These are phyloP conservation scores for Coniochaeta sp. DNA, from an alignment of 2,329 filamentous ascomycete genomes.

Conservation along the genomic window DNA sequence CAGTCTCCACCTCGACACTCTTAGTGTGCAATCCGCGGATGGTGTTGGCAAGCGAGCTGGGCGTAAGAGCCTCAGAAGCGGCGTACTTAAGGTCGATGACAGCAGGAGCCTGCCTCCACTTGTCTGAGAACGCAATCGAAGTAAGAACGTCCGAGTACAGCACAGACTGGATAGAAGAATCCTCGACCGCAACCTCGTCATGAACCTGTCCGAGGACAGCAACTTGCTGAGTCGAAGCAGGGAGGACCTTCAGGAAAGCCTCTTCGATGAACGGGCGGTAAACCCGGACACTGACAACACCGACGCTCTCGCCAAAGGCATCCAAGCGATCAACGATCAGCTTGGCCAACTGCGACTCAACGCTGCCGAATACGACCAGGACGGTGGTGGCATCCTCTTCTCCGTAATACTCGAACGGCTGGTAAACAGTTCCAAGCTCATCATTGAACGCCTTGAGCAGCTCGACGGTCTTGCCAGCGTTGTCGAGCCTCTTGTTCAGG, in stretches of 20 bases:
- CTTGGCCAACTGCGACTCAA: slow-evolving; percentile 78
- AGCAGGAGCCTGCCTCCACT: slow-evolving; percentile 53
- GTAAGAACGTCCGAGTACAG: slow-evolving; percentile 90
- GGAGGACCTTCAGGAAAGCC: slow-evolving; percentile 77
- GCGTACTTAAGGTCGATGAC: slow-evolving; percentile 88
- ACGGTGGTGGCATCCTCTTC: slow-evolving; percentile 74
- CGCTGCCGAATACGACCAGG: slow-evolving; percentile 85
- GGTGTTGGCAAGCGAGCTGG: slow-evolving; percentile 43
- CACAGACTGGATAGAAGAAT: slow-evolving; percentile 71
- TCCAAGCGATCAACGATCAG: slow-evolving; percentile 72
- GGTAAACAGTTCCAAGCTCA: slow-evolving; percentile 89
- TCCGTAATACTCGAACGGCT: slow-evolving; percentile 89
- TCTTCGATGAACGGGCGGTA: slow-evolving; percentile 96
- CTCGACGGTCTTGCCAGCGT: slow-evolving; percentile 62
- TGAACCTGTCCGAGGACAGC: slow-evolving; percentile 85
- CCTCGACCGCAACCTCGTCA: slow-evolving; percentile 64
- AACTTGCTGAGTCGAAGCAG: slow-evolving; percentile 66
- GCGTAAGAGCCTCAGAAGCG: slow-evolving; percentile 52
- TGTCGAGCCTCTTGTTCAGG: slow-evolving; percentile 62
- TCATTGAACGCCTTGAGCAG: slow-evolving; percentile 73
- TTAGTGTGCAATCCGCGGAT: slow-evolving; percentile 45
- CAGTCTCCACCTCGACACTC: slow-evolving; percentile 43
- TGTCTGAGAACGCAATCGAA: slow-evolving; percentile 70
- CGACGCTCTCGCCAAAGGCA: slow-evolving; percentile 68
- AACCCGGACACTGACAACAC: slow-evolving; percentile 83